A percentile compares a stretch with the other conserved stretches of the same genome.
Evolutionary conservation across 441 rosid species (phyloP).

Genomic region (Isatis lusitanica): DNA sequence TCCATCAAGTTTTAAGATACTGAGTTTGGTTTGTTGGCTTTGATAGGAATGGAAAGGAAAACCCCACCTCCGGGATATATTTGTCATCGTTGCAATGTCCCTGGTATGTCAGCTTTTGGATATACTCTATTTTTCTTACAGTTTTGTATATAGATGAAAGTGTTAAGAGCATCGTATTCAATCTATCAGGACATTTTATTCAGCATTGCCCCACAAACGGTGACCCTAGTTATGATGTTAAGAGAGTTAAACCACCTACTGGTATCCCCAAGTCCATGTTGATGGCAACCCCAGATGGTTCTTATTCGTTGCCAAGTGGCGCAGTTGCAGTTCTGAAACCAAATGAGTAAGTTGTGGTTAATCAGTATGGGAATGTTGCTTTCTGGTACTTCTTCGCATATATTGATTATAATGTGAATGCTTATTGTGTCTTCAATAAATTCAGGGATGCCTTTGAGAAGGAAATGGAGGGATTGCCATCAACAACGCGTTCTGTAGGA

Average conservation of each 20-base stretch:
- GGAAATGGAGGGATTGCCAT: constrained; percentile 92
- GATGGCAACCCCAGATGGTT: constrained; percentile 95
- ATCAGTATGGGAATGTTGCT: neutral
- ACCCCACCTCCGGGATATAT: constrained; percentile 96
- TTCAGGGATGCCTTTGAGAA: constrained; percentile 97
- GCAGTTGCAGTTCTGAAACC: constrained; percentile 95
- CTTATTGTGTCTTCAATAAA: neutral
- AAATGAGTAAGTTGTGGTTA: constrained; percentile 68
- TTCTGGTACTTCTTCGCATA: neutral
- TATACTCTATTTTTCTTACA: neutral
- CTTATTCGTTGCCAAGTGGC: constrained; percentile 95
- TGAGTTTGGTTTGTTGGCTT: constrained; percentile 35
- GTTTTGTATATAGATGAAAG: neutral
- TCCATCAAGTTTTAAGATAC: constrained; percentile 5
- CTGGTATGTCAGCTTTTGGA: constrained; percentile 55
- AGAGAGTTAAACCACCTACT: constrained; percentile 91
- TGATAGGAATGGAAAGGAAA: constrained; percentile 84
- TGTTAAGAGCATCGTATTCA: constrained; percentile 11
- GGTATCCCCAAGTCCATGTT: constrained; percentile 99
- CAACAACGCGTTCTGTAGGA: constrained; percentile 82
- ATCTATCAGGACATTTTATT: constrained; percentile 80
- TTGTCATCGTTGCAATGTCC: constrained; percentile 92
- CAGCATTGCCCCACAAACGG: constrained; percentile 99
- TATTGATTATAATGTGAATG: constrained; percentile 9
- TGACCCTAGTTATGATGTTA: constrained; percentile 87